A percentile compares a stretch with the other conserved stretches of the same genome.
phyloP scores from a whole-genome alignment of 495 filamentous ascomycete species.

The Chaetomium fimeti region DNA sequence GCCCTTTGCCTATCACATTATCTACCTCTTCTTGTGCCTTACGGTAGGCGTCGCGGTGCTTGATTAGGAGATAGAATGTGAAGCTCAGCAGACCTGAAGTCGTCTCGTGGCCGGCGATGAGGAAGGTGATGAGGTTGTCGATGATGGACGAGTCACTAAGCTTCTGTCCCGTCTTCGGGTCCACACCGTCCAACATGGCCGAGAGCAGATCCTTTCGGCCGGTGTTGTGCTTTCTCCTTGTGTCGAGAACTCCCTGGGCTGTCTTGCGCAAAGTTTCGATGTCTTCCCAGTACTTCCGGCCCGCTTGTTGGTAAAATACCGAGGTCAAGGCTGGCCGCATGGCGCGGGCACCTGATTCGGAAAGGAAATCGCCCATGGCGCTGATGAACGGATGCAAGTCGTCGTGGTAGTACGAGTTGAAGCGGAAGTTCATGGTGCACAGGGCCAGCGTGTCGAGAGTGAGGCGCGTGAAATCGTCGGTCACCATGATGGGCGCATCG shows the following conservation, averaged over 20 bases:
- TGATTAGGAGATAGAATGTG: constrained; percentile 57
- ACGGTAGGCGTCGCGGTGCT: constrained; percentile 48
- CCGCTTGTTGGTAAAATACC: constrained; percentile 52
- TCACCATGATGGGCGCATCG: constrained; percentile 53
- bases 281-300: constrained; percentile 58
- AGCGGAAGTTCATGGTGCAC: constrained; percentile 70
- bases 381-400: constrained; percentile 65
- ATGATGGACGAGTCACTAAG: constrained; percentile 61
- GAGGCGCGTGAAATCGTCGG: constrained; percentile 73
- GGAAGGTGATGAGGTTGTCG: constrained; percentile 72
- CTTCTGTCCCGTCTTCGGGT: constrained; percentile 63
- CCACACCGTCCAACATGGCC: constrained; percentile 66
- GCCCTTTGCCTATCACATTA: constrained; percentile 60
- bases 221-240: constrained; percentile 55
- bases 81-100: constrained; percentile 61
- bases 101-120: constrained; percentile 74
- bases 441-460: constrained; percentile 72
- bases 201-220: constrained; percentile 68
- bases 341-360: constrained; percentile 53
- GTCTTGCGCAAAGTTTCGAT: constrained; percentile 56
- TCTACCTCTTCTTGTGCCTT: constrained; percentile 61
- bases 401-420: constrained; percentile 72
- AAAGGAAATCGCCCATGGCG: constrained; percentile 61
- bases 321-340: constrained; percentile 52
- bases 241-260: constrained; percentile 58